A percentile compares a stretch with the other conserved stretches of the same genome.
These are phyloP conservation scores for Blastobotrys indianensis DNA, from an alignment of 1,139 yeast species.

Conservation along the genomic window DNA sequence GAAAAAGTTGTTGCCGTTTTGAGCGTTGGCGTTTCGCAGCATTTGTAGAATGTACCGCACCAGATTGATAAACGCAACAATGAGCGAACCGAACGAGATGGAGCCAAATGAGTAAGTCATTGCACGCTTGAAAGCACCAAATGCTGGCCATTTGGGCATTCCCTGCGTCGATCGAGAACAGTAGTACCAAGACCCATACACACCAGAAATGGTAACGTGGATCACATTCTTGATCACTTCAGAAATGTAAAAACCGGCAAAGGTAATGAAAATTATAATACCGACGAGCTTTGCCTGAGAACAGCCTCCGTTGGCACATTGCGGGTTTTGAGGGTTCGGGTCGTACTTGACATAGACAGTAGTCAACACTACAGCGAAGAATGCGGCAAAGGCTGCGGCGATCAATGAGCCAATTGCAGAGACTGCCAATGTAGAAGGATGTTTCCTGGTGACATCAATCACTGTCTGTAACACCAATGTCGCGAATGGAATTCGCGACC, in stretches of 20 bases:
- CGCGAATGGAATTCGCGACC: constrained; percentile 65
- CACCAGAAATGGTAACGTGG: constrained; percentile 78
- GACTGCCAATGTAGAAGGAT: constrained; percentile 62
- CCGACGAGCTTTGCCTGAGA: constrained; percentile 65
- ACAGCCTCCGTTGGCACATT: constrained; percentile 64
- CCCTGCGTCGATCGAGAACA: constrained; percentile 73
- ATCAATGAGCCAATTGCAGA: constrained; percentile 61
- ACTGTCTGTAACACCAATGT: constrained; percentile 67
- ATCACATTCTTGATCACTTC: constrained; percentile 83
- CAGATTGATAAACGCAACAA: constrained; percentile 70
- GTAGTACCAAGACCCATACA: constrained; percentile 90
- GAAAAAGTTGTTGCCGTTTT: constrained; percentile 45
- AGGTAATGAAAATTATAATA: constrained; percentile 58
- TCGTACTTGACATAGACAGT: constrained; percentile 73
- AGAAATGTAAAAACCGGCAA: constrained; percentile 80
- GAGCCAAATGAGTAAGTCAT: constrained; percentile 87
- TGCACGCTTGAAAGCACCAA: constrained; percentile 77
- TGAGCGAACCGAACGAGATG: constrained; percentile 78
- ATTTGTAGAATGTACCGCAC: constrained; percentile 46
- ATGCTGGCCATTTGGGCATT: constrained; percentile 71
- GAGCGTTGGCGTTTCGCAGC: constrained; percentile 39
- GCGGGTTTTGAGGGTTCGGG: constrained; percentile 41
- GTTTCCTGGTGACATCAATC: constrained; percentile 66
- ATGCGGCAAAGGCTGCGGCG: constrained; percentile 57
- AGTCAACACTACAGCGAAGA: constrained; percentile 62